Evolutionary conservation across 768 basidiomycete species (phyloP).

Genomic region (Nidularia pulvinata): DNA sequence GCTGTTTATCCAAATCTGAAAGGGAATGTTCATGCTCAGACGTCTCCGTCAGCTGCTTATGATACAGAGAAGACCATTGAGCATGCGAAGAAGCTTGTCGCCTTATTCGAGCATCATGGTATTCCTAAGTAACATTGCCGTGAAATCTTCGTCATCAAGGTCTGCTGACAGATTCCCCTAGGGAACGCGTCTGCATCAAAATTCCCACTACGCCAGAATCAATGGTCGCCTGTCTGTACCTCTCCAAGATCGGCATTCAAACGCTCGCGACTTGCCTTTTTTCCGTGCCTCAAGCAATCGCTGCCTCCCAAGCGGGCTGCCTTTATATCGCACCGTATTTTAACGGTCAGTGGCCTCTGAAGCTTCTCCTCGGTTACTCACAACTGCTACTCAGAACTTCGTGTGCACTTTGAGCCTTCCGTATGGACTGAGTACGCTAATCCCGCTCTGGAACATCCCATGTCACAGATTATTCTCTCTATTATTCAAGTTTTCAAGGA

Average conservation of each 20-base stretch:
- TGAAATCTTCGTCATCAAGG: no score
- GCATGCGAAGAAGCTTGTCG: conserved; percentile 39
- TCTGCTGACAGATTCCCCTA: conserved; percentile 4
- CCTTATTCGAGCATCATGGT: conserved; percentile 36
- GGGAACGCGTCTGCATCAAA: conserved; percentile 56
- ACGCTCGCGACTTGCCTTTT: conserved; percentile 58
- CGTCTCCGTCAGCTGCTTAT: conserved; percentile 39
- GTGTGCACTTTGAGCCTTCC: conserved; percentile 41
- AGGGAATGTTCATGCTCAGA: conserved; percentile 44
- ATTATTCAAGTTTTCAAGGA: conserved; percentile 35
- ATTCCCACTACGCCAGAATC: conserved; percentile 56
- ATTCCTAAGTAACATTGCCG: conserved; percentile 29
- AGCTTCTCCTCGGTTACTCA: background rate
- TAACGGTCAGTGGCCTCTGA: conserved; percentile 35
- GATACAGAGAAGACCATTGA: conserved; percentile 36
- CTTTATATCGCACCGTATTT: conserved; percentile 56
- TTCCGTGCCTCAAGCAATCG: conserved; percentile 52
- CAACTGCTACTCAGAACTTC: conserved; percentile 28
- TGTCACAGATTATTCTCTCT: conserved; percentile 31
- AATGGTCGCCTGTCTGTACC: conserved; percentile 44
- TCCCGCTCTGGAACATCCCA: conserved; percentile 38
- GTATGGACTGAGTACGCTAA: conserved; percentile 35
- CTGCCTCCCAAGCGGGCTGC: conserved; percentile 52
- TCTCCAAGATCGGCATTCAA: conserved; percentile 43
- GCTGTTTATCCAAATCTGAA: conserved; percentile 36